Percentiles rank a stretch among this genome's conserved stretches.
Evolutionary conservation across 2,329 filamentous ascomycete species (phyloP).

Genomic region (Eurotiales sp.): DNA sequence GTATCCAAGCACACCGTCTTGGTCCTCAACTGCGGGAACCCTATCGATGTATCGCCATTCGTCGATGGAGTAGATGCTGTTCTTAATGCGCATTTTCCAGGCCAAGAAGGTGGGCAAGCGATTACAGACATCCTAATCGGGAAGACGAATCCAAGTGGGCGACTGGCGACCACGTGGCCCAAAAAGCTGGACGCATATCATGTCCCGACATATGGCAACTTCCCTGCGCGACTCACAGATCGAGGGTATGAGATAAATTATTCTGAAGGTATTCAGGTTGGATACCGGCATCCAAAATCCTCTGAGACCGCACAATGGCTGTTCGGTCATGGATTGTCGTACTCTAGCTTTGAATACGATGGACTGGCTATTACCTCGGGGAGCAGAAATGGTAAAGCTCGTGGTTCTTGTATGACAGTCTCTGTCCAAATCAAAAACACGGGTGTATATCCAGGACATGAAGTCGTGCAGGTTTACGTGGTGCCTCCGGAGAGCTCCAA

Average conservation of each 20-base stretch:
- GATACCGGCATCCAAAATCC: constrained; percentile 76
- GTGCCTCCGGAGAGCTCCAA: constrained; percentile 30
- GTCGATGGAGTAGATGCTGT: constrained; percentile 52
- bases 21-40: constrained; percentile 19
- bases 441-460: constrained; percentile 61
- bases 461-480: constrained; percentile 58
- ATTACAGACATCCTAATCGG: constrained; percentile 76
- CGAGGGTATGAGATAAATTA: constrained; percentile 69
- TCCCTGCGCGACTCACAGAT: constrained; percentile 65
- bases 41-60: constrained; percentile 40
- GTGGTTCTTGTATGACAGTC: constrained; percentile 51
- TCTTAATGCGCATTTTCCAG: constrained; percentile 77
- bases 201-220: constrained; percentile 71
- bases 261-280: constrained; percentile 75
- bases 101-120: constrained; percentile 76
- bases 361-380: neutral
- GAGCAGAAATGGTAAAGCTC: neutral
- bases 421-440: constrained; percentile 69
- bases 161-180: constrained; percentile 74
- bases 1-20: constrained; percentile 15
- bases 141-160: constrained; percentile 69
- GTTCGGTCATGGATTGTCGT: constrained; percentile 68
- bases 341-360: constrained; percentile 61
- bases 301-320: constrained; percentile 64
- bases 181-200: constrained; percentile 56